Evolutionary conservation across 345 rosid genomes (phyloP), one percentile per base, ranked within the genome.

Genomic region (Carallia brachiata): DNA sequence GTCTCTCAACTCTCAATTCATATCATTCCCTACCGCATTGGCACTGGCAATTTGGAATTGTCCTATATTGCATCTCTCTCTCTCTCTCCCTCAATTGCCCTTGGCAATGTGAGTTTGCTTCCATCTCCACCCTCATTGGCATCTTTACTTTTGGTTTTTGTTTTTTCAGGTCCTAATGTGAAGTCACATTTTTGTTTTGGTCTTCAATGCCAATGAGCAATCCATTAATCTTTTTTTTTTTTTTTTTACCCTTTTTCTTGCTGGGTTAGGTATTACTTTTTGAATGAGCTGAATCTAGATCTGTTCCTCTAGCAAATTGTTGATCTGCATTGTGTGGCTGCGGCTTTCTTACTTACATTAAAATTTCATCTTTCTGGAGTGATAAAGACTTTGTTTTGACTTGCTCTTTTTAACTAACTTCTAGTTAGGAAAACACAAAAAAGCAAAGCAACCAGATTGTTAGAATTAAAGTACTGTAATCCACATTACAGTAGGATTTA

Each of bases 81-180:
- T 53, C 9, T 17, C 55, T 62, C 71, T 69, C 76, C 75, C 85
- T 79, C 66, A 79, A 77, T 77, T 81, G 71, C 81, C 71, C 82
- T 55, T 67, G 40, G 52, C 65, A 73, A 75, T 85, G 85, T 84
- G 31, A 61, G 80, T 67, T 50, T 63, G 48, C 56, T 63, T 39
- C 70, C 7, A 34, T 61, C 28, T 64, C 58, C 61, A 40, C 78
- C 53, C 52, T 64, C 70, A 3, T 12, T 13, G 17, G 50, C 57
- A n/a, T n/a, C 57, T 53, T 5, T 7, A 53, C 2, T 18, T 23
- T n/a, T 53, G 7, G 23, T 6, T 6, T 23, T 53, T 53, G 19
- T 28, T 10, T 53, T 53, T n/a, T 8, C 34, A 18, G 19, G 19
- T 53, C 7, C 57, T 53, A 17, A 53, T 6, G 27, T n/a, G 23